These are phyloP conservation scores for Pseudonitzschia delicatissima DNA, from an alignment of 108 stramenopile species.

Conservation along the genomic window DNA sequence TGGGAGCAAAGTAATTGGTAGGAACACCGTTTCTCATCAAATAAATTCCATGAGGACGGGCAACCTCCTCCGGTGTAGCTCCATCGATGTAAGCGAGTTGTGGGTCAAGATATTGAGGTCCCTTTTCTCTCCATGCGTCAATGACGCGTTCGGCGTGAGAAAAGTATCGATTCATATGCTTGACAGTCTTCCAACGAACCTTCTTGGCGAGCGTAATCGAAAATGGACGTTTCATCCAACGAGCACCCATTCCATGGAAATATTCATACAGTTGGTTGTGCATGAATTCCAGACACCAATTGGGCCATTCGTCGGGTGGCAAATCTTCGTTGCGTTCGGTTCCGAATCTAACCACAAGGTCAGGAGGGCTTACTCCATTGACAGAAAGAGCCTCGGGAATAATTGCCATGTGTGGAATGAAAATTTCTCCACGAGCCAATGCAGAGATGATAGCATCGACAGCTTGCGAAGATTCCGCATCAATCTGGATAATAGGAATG, in stretches of 20 bases:
- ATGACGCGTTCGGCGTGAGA: slow-evolving; percentile 79
- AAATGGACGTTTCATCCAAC: slow-evolving; percentile 83
- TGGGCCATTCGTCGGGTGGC: slow-evolving; percentile 87
- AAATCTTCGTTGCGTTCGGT: slow-evolving; percentile 86
- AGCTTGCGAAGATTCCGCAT: slow-evolving; percentile 51
- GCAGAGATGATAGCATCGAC: slow-evolving; percentile 69
- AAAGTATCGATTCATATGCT: slow-evolving; percentile 93
- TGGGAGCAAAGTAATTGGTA: slow-evolving; percentile 89
- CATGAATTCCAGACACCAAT: slow-evolving; percentile 89
- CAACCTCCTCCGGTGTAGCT: slow-evolving; percentile 73
- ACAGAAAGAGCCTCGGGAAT: slow-evolving; percentile 80
- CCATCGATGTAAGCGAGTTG: slow-evolving; percentile 60
- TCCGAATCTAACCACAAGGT: slow-evolving; percentile 79
- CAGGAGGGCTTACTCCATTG: slow-evolving; percentile 72
- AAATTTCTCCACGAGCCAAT: slow-evolving; percentile 79
- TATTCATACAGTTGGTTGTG: slow-evolving; percentile 90
- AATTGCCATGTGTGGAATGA: slow-evolving; percentile 86
- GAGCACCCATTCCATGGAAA: slow-evolving; percentile 61
- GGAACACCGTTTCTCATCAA: slow-evolving; percentile 75
- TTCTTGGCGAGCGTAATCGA: slow-evolving; percentile 78
- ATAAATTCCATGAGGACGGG: slow-evolving; percentile 83
- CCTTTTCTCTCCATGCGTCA: slow-evolving; percentile 84
- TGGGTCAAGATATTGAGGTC: slow-evolving; percentile 82
- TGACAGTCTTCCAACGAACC: slow-evolving; percentile 87
- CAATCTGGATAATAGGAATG: slow-evolving; percentile 85